Percentiles rank a stretch among this genome's conserved stretches.
phyloP scores from a whole-genome alignment of 116 monocot species.

The Papilionanthe hybrid region DNA sequence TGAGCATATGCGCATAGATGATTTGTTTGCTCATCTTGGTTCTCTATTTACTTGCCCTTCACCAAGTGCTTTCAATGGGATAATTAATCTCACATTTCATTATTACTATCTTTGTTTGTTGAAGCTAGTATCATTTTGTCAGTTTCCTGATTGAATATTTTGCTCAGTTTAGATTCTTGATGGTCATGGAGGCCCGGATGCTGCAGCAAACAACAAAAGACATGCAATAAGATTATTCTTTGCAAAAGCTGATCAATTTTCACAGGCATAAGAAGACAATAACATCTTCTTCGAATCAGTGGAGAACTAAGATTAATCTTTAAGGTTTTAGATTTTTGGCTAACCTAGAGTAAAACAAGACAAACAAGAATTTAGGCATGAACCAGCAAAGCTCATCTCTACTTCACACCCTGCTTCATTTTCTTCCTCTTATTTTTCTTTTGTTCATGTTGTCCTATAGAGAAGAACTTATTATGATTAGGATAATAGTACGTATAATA shows the following conservation, averaged over 20 bases:
- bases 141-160: conserved; percentile 2
- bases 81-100: background rate
- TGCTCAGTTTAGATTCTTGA: conserved; percentile 48
- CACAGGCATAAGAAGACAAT: conserved; percentile 37
- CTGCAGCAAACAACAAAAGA: conserved; percentile 49
- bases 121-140: background rate
- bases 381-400: too few species aligned
- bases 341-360: too few species aligned
- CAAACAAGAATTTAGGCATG: too few species aligned
- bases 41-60: conserved; percentile 16
- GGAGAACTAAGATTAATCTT: conserved; percentile 19
- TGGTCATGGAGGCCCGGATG: conserved; percentile 79
- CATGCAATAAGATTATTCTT: conserved; percentile 59
- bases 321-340: too few species aligned
- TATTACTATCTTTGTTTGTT: background rate
- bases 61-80: conserved; percentile 28
- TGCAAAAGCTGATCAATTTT: conserved; percentile 56
- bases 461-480: too few species aligned
- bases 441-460: too few species aligned
- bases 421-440: too few species aligned
- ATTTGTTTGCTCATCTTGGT: conserved; percentile 26
- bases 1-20: conserved; percentile 65
- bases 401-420: too few species aligned
- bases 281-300: conserved; percentile 31
- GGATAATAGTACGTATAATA: too few species aligned